Evolutionary conservation across 192 early-diverging fungal genomes (phyloP), one percentile per base, ranked within the genome.

Genomic region (Endogone sp.): DNA sequence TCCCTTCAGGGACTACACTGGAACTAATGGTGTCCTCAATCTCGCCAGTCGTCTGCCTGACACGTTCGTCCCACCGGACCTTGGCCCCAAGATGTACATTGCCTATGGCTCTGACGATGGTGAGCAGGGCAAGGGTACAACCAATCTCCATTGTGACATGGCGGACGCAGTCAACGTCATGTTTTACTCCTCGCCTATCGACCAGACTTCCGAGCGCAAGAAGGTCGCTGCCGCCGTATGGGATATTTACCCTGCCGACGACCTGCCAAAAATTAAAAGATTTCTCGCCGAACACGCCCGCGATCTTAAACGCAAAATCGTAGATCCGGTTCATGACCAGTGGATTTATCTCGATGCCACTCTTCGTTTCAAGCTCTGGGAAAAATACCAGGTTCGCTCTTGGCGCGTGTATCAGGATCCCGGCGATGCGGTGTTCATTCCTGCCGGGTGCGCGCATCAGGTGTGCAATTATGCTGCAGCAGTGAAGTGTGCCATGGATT

Each of bases 111-210:
- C 84, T 3, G 82, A 80, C 68, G 83, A 83, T 27, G 63, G 29
- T 13, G 66, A 74, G 3, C 71, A 79, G 23, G 85, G 85, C 10
- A 64, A 70, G 2, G 90, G 91, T 44, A 94, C 89, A 2, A 93
- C 90, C 0, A 89, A 89, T 49, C 75, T 93, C 29, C 90, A 94
- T 64, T 82, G 89, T 57, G 91, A 94, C 68, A 88, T 92, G 81
- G 84, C 92, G 3, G 91, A 94, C 63, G 91, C 91, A 0, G 87
- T 90, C 24, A 94, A 92, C 60, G 76, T 94, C 16, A 90, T 94
- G 90, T 84, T 82, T 16, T 86, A 88, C 58, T 68, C 77, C 0
- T 70, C 74, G 11, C 32, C 23, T 1, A 63, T 67, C 16, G 25
- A 72, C 8, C 24, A 56, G 37, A 24, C 29, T 10, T 11, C 31